Evolutionary conservation across 2,329 filamentous ascomycete species (phyloP).

Genomic region (Alternaria incomplexa): DNA sequence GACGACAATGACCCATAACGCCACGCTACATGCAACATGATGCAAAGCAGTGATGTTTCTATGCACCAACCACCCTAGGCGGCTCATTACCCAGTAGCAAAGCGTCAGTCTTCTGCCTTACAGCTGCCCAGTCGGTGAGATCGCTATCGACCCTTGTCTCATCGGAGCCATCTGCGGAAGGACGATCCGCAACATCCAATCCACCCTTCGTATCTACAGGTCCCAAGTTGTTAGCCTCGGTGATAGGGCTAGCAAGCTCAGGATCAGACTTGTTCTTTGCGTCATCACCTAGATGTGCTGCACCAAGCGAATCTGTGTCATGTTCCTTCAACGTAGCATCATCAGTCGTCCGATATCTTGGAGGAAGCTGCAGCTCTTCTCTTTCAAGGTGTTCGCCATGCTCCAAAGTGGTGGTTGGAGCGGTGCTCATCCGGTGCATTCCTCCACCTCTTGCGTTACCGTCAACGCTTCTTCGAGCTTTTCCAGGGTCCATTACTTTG

Average conservation of each 20-base stretch:
- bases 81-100: background rate
- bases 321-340: constrained; percentile 3
- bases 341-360: background rate
- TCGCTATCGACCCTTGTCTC: constrained; percentile 14
- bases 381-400: background rate
- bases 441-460: constrained; percentile 1
- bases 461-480: constrained; percentile 20
- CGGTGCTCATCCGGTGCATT: constrained; percentile 26
- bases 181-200: background rate
- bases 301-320: constrained; percentile 6
- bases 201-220: background rate
- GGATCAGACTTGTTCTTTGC: constrained; percentile 10
- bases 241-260: background rate
- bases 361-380: constrained; percentile 3
- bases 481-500: constrained; percentile 16
- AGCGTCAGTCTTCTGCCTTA: background rate
- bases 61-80: background rate
- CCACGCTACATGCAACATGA: background rate
- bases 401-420: constrained; percentile 19
- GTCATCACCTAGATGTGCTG: constrained; percentile 3
- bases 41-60: background rate
- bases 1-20: background rate
- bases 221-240: background rate
- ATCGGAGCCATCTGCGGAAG: constrained; percentile 17
- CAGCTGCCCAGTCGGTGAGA: background rate